Conservation (phyloP, 208 protist species). For the Wallacemonas sp. region DNA sequence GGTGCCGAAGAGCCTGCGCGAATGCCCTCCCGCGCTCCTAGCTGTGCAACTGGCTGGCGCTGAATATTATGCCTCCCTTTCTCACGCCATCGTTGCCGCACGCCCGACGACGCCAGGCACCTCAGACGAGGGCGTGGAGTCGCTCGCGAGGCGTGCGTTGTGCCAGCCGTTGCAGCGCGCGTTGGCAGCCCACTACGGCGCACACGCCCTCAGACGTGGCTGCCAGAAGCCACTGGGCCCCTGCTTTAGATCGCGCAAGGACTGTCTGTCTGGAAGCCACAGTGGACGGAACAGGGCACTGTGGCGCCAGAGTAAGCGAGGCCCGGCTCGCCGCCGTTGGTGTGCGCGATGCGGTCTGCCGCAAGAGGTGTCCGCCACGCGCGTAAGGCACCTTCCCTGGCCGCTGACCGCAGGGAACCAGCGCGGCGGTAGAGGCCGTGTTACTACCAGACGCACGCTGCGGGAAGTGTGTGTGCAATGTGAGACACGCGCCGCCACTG, state of each 20-base stretch:
- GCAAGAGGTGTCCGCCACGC: too few species aligned
- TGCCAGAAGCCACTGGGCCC: constrained; percentile 52
- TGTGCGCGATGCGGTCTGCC: constrained; percentile 60
- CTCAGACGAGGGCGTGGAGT: neutral
- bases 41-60: constrained; percentile 55
- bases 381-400: too few species aligned
- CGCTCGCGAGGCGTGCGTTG: neutral
- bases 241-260: constrained; percentile 27
- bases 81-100: constrained; percentile 20
- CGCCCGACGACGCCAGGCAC: neutral
- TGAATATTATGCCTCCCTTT: constrained; percentile 72
- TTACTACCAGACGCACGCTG: too few species aligned
- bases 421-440: too few species aligned
- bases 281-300: constrained; percentile 19
- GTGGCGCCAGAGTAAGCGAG: constrained; percentile 42
- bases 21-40: constrained; percentile 15
- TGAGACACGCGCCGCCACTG: neutral
- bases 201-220: constrained; percentile 52
- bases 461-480: neutral
- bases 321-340: constrained; percentile 35
- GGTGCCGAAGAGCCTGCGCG: neutral
- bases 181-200: constrained; percentile 80
- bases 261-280: constrained; percentile 6
- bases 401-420: too few species aligned
- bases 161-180: constrained; percentile 32